Base-by-base conservation (phyloP, 129 eudicot species). In the Saposhnikovia divaricata region DNA sequence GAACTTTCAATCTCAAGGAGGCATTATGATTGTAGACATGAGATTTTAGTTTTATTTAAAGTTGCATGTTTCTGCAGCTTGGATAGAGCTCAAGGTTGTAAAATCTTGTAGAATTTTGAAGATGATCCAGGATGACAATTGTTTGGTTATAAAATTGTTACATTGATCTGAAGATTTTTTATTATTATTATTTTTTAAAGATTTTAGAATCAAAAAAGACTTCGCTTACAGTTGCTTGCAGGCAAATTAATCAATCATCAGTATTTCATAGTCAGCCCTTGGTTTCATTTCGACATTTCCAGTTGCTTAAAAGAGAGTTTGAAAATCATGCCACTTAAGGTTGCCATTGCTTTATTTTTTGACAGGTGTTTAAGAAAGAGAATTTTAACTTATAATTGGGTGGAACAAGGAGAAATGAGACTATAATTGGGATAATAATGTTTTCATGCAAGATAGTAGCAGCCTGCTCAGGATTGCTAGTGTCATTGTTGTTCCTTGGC, bases 1-100 rank as follows among this genome's bases (percentile, higher is more conserved):
- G 90, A 87, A 95, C 92, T 50, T 95, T 95, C 76, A 87, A 90
- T 85, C 87, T 95, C 65, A 92, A 87, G 87, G 98, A 95, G 85
- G 97, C 98, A 12, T 85, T 95, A 3, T 95, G 80, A 83, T 82
- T 11, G 4, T 23, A 37, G 73, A 21, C 55, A 8, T 70, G 11
- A 47, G 44, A 12, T 75, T 16, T 65, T 19, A 25, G 59, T 79
- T 69, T 40, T 66, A 42, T 38, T 14, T 18, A 15, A 53, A 44
- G 72, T 50, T 76, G 48, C 40, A 53, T 25, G 27, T 50, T 48
- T 39, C 40, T 25, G 31, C 47, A 23, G 14, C 48, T 73, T 28
- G 14, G 43, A 27, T 16, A 38, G 37, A 59, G 72, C 38, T 57
- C 39, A 40, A 77, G 51, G 80, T 77, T 77, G 72, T 37, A 66